Percentiles rank a stretch among this genome's conserved stretches.
Conservation (phyloP, 2,329 filamentous ascomycete species). For the Didymella glomerata region DNA sequence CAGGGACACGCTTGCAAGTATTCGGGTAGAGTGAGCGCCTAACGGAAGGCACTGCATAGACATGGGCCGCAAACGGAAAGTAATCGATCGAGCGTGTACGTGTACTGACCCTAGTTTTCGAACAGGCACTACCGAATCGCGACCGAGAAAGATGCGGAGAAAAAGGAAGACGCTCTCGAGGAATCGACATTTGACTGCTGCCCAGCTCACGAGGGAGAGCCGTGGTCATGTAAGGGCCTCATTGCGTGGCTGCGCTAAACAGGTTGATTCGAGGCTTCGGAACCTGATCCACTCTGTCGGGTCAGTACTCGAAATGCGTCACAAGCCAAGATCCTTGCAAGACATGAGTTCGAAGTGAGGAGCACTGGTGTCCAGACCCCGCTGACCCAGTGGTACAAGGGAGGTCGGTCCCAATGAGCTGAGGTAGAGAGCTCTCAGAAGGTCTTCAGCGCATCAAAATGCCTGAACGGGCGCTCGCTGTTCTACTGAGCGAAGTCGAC, state of each 20-base stretch:
- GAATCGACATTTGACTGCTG: not conserved
- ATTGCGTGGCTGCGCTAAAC: conserved; percentile 6
- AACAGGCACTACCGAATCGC: not conserved
- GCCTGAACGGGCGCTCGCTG: not conserved
- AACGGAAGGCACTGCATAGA: conserved; percentile 14
- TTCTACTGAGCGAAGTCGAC: not conserved
- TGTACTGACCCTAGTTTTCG: not conserved
- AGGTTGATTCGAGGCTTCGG: conserved; percentile 2
- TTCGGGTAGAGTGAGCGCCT: conserved; percentile 6
- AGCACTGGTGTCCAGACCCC: conserved; percentile 1
- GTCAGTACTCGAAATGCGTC: not conserved
- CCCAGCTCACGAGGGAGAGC: conserved; percentile 5
- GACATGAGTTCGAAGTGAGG: conserved; percentile 13
- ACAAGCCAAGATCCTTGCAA: conserved; percentile 8
- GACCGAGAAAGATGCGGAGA: not conserved
- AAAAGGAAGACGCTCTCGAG: not conserved
- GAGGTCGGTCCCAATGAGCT: not conserved
- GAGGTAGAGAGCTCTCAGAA: not conserved
- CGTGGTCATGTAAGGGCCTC: conserved; percentile 3
- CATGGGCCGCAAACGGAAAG: conserved; percentile 4
- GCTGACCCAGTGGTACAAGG: conserved; percentile 5
- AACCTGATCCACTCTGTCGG: not conserved
- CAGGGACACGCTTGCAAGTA: conserved; percentile 6
- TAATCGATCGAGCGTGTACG: not conserved
- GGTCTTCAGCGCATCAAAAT: not conserved